phyloP scores from a whole-genome alignment of 2,329 filamentous ascomycete species.

The Colletotrichum zoysiae region DNA sequence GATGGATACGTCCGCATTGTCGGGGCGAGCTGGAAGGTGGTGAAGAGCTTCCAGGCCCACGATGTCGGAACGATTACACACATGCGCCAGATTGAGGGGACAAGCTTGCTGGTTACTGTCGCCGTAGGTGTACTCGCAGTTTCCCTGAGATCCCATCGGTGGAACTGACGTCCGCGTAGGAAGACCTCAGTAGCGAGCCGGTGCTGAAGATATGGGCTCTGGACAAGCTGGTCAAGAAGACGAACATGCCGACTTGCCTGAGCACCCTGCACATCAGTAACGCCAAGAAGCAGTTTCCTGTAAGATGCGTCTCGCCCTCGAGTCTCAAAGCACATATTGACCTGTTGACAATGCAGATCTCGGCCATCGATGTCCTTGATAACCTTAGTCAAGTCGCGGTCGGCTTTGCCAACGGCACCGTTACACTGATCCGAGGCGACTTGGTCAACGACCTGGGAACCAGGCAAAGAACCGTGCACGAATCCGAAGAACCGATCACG shows the following conservation, averaged over 20 bases:
- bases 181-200: slow-evolving; percentile 89
- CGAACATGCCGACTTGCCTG: slow-evolving; percentile 86
- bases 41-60: slow-evolving; percentile 89
- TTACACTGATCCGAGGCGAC: slow-evolving; percentile 93
- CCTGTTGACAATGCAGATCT: slow-evolving; percentile 67
- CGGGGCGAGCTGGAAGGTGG: slow-evolving; percentile 86
- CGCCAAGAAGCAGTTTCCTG: slow-evolving; percentile 92
- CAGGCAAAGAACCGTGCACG: slow-evolving; percentile 93
- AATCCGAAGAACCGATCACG: slow-evolving; percentile 96
- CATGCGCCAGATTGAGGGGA: slow-evolving; percentile 92
- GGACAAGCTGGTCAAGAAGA: slow-evolving; percentile 94
- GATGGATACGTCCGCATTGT: slow-evolving; percentile 91
- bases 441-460: slow-evolving; percentile 95
- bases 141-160: neutral
- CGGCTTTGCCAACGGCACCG: slow-evolving; percentile 94
- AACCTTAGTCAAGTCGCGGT: slow-evolving; percentile 94
- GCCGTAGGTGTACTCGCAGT: slow-evolving; percentile 58
- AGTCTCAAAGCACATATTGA: neutral
- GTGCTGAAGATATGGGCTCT: slow-evolving; percentile 97
- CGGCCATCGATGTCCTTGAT: slow-evolving; percentile 87
- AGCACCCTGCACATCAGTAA: slow-evolving; percentile 90
- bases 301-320: slow-evolving; percentile 53
- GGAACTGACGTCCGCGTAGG: slow-evolving; percentile 56
- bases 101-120: slow-evolving; percentile 86
- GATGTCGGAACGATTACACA: slow-evolving; percentile 85